Percentiles rank a stretch among this genome's conserved stretches.
Evolutionary conservation across 164 flowering plant genomes (phyloP).

Genomic region (Saururus chinensis): DNA sequence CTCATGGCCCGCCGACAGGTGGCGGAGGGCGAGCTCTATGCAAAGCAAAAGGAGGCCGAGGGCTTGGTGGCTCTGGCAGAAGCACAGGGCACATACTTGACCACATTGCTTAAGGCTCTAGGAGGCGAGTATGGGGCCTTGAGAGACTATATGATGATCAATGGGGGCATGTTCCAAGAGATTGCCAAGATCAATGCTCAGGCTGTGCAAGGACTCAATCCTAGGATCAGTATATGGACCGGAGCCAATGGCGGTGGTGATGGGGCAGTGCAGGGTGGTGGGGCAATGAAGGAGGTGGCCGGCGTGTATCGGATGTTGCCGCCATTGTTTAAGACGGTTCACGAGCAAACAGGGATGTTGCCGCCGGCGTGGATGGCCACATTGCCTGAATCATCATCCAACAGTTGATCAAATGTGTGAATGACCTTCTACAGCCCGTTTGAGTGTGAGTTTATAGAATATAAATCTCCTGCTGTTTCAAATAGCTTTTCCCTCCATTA

Average conservation of each 20-base stretch:
- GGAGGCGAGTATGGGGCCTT: constrained; percentile 11
- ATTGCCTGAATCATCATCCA: too few relatives aligned
- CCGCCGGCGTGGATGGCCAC: too few relatives aligned
- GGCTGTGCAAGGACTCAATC: constrained; percentile 26
- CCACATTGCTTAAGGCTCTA: constrained; percentile 10
- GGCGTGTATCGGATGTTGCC: constrained; percentile 14
- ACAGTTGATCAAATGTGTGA: too few relatives aligned
- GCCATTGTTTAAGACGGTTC: constrained; percentile 22
- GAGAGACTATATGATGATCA: constrained; percentile 34
- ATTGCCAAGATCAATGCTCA: constrained; percentile 29
- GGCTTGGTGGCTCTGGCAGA: constrained; percentile 17
- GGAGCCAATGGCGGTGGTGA: constrained; percentile 5
- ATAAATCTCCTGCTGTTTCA: too few relatives aligned
- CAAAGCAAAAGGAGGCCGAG: constrained; percentile 20
- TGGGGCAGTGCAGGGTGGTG: neutral
- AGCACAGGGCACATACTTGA: constrained; percentile 23
- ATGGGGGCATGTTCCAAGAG: constrained; percentile 24
- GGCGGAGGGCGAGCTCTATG: neutral
- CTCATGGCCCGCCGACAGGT: neutral
- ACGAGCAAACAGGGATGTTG: constrained; percentile 26
- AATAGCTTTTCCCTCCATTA: too few relatives aligned
- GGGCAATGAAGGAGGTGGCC: constrained; percentile 17
- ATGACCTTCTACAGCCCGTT: too few relatives aligned
- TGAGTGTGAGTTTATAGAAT: too few relatives aligned
- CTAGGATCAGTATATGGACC: constrained; percentile 29